Conservation (phyloP, 2,329 filamentous ascomycete species). For the Cadophora luteo-olivacea region DNA sequence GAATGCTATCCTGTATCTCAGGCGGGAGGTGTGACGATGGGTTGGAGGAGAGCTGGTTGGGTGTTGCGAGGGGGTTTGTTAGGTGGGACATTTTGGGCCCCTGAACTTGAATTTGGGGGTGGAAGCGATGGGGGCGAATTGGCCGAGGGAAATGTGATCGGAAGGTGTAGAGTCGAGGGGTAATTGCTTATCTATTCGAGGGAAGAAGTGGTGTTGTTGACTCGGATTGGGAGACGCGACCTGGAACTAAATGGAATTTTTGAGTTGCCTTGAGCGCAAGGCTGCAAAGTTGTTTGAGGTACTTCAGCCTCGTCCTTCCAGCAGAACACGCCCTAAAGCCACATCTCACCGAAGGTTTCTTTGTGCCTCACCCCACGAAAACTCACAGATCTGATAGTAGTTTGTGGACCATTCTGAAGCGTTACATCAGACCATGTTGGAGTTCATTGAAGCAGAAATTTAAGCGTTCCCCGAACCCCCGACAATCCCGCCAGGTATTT, state of each 20-base stretch:
- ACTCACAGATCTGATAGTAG: too few relatives aligned
- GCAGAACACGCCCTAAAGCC: not conserved
- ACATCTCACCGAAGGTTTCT: not conserved
- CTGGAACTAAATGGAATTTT: constrained; percentile 2
- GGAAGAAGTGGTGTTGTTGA: constrained; percentile 12
- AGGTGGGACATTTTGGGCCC: constrained; percentile 61
- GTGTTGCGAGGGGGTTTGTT: constrained; percentile 74
- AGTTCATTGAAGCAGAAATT: too few relatives aligned
- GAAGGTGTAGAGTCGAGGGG: not conserved
- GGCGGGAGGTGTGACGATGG: constrained; percentile 64
- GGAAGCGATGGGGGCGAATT: too few relatives aligned
- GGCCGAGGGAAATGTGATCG: too few relatives aligned
- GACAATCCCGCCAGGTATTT: too few relatives aligned
- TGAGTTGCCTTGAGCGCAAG: constrained; percentile 37
- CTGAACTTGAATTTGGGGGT: not conserved
- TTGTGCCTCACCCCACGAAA: too few relatives aligned
- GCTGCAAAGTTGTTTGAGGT: constrained; percentile 25
- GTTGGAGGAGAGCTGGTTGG: constrained; percentile 69
- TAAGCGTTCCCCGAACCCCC: too few relatives aligned
- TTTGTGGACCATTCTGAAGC: too few relatives aligned
- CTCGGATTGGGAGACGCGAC: not conserved
- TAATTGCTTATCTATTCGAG: not conserved
- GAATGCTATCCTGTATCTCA: constrained; percentile 74
- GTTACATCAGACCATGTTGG: too few relatives aligned
- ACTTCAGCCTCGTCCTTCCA: constrained; percentile 8